Evolutionary conservation across 2,329 filamentous ascomycete species (phyloP).

Genomic region (Setomelanomma holmii): DNA sequence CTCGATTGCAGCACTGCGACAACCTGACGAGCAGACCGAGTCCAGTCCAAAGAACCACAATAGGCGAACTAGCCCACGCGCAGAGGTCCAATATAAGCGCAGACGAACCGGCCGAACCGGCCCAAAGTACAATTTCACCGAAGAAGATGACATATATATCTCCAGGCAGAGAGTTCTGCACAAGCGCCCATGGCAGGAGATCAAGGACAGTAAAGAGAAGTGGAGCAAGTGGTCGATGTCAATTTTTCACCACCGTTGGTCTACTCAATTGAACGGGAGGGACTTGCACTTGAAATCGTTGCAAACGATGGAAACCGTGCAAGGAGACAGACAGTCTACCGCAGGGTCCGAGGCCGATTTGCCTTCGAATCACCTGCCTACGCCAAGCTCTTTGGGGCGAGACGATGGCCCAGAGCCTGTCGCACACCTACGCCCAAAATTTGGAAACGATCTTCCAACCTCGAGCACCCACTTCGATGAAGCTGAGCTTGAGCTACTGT

Average conservation of each 20-base stretch:
- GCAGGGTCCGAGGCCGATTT: not conserved
- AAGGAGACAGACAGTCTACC: not conserved
- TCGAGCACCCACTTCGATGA: conserved; percentile 32
- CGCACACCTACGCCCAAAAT: not conserved
- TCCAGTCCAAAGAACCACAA: conserved; percentile 2
- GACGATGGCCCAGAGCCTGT: conserved; percentile 5
- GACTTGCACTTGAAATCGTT: conserved; percentile 9
- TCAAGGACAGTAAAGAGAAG: conserved; percentile 24
- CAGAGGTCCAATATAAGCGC: conserved; percentile 14
- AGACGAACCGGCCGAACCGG: not conserved
- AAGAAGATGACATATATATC: conserved; percentile 47
- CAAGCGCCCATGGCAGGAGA: conserved; percentile 33
- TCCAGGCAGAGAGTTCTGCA: conserved; percentile 36
- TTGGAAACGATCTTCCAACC: conserved; percentile 3
- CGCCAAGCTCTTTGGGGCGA: conserved; percentile 35
- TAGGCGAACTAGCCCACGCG: conserved; percentile 20
- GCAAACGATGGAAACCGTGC: not conserved
- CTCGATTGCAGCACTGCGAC: not conserved
- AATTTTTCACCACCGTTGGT: conserved; percentile 25
- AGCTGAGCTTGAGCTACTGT: conserved; percentile 37
- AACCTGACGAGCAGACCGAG: not conserved
- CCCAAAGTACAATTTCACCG: conserved; percentile 32
- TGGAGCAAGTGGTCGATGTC: conserved; percentile 27
- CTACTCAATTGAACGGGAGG: conserved; percentile 13
- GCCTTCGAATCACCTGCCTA: conserved; percentile 32